phyloP scores from a whole-genome alignment of 768 basidiomycete species.

The Mrakia frigida region DNA sequence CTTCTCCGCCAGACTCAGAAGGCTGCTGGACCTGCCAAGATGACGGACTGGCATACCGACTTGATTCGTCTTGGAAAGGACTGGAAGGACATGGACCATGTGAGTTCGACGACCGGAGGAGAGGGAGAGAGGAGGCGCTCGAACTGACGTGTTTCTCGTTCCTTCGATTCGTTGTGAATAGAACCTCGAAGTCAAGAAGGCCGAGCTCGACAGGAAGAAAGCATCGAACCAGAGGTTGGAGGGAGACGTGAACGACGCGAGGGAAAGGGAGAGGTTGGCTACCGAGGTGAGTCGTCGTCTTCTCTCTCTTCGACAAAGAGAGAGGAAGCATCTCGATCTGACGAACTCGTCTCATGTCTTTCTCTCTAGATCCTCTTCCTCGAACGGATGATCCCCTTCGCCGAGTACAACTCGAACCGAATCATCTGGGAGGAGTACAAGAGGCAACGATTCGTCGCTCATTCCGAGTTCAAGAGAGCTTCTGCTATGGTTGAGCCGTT shows the following conservation, averaged over 20 bases:
- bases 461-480: constrained; percentile 49
- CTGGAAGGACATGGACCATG: constrained; percentile 63
- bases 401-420: constrained; percentile 31
- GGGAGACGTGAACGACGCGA: constrained; percentile 25
- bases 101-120: constrained; percentile 34
- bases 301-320: background rate
- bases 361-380: constrained; percentile 60
- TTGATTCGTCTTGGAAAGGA: constrained; percentile 68
- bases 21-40: constrained; percentile 74
- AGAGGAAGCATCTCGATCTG: background rate
- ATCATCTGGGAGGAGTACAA: constrained; percentile 16
- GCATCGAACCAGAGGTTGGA: constrained; percentile 11
- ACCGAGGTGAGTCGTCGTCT: constrained; percentile 14
- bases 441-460: constrained; percentile 1
- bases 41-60: constrained; percentile 75
- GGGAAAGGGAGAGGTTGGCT: constrained; percentile 21
- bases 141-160: background rate
- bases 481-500: constrained; percentile 63
- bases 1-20: constrained; percentile 82
- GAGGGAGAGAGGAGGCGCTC: no score
- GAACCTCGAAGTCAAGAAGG: constrained; percentile 3
- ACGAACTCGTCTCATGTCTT: background rate
- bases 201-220: constrained; percentile 11
- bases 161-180: background rate
- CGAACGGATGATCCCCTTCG: constrained; percentile 62